phyloP scores from a whole-genome alignment of 2,329 filamentous ascomycete genomes.

The Dothidotthia symphoricarpi region DNA sequence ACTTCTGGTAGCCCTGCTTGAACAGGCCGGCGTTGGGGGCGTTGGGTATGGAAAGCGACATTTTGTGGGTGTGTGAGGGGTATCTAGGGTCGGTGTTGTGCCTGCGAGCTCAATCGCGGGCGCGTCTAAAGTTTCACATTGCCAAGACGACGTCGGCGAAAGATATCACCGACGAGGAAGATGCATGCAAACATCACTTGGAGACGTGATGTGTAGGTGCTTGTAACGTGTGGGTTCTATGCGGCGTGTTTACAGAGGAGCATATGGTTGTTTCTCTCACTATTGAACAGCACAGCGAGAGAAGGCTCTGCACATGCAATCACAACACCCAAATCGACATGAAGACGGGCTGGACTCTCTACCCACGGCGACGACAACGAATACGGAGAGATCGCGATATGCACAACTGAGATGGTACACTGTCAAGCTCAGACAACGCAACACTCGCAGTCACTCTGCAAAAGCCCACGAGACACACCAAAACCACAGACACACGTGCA shows the following conservation, averaged over 20 bases:
- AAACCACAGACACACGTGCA: constrained; percentile 1
- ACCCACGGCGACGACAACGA: too few species aligned
- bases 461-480: not conserved
- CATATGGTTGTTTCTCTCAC: too few species aligned
- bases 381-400: too few species aligned
- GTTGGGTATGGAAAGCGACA: constrained; percentile 95
- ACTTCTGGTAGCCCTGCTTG: constrained; percentile 97
- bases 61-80: constrained; percentile 47
- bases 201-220: too few species aligned
- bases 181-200: too few species aligned
- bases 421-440: not conserved
- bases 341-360: too few species aligned
- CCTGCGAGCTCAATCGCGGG: constrained; percentile 26
- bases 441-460: too few species aligned
- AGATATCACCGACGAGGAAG: constrained; percentile 9
- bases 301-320: too few species aligned
- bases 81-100: constrained; percentile 33
- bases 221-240: too few species aligned
- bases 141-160: constrained; percentile 18
- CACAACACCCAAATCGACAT: too few species aligned
- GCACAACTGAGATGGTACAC: not conserved
- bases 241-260: too few species aligned
- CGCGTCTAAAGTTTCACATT: constrained; percentile 20
- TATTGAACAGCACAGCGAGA: too few species aligned
- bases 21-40: constrained; percentile 92